Conservation (phyloP, 148 eudicot species). For the Fallopia convolvulus region DNA sequence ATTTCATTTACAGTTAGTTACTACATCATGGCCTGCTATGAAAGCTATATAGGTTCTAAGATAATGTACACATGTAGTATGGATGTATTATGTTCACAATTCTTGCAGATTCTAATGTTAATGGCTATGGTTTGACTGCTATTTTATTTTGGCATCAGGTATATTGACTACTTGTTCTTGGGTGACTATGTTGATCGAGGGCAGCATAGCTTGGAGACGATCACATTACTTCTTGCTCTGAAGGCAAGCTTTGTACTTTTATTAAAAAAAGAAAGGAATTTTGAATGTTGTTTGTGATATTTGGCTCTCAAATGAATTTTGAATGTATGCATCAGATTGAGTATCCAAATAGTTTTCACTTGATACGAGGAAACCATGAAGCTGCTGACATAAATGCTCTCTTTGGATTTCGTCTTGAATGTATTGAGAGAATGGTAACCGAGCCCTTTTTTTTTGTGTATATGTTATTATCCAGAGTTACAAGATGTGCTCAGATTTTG, state of each 20-base stretch:
- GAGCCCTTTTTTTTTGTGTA: background rate
- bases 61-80: background rate
- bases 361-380: conserved; percentile 99
- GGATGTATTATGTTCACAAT: background rate
- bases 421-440: conserved; percentile 96
- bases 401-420: conserved; percentile 97
- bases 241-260: conserved; percentile 40
- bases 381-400: conserved; percentile 98
- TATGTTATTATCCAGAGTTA: background rate
- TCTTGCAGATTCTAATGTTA: background rate
- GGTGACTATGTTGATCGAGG: conserved; percentile 98
- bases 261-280: background rate
- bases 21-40: background rate
- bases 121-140: conserved; percentile 4
- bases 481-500: background rate
- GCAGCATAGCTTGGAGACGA: conserved; percentile 98
- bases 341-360: conserved; percentile 84
- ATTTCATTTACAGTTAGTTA: background rate
- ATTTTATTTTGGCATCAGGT: conserved; percentile 46
- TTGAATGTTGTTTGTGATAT: background rate
- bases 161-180: conserved; percentile 85
- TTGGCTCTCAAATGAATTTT: background rate
- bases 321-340: conserved; percentile 47
- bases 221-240: conserved; percentile 88
- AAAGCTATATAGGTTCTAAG: background rate